Evolutionary conservation across 75 land plant genomes (phyloP).

Genomic region (Azolla pinnata): DNA sequence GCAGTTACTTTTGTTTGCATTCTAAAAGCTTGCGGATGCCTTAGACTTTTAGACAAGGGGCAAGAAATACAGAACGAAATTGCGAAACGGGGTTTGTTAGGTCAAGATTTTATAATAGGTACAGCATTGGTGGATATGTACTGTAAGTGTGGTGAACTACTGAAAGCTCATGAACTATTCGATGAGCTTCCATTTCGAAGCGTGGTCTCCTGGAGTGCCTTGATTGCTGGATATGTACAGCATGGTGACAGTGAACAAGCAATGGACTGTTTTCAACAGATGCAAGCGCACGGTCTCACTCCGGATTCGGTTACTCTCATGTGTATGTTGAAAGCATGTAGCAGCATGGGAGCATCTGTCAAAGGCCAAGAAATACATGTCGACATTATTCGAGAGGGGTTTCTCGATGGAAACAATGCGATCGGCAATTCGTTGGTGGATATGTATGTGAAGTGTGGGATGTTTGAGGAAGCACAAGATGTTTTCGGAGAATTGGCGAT

Average conservation of each 20-base stretch:
- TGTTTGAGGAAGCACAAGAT: too few relatives aligned
- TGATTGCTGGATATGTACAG: conserved; percentile 19
- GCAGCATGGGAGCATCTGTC: too few relatives aligned
- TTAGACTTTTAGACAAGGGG: neutral
- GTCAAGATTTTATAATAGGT: conserved; percentile 20
- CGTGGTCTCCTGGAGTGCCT: conserved; percentile 19
- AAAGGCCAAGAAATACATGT: too few relatives aligned
- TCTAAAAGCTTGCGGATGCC: neutral
- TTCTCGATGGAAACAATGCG: too few relatives aligned
- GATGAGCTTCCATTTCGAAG: conserved; percentile 11
- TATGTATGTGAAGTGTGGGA: too few relatives aligned
- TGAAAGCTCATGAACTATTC: conserved; percentile 21
- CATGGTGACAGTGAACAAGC: conserved; percentile 20
- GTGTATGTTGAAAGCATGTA: too few relatives aligned
- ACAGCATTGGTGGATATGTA: conserved; percentile 49
- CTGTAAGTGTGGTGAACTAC: conserved; percentile 39
- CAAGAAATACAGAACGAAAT: neutral
- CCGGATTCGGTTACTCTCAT: conserved; percentile 41
- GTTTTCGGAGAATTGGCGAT: too few relatives aligned
- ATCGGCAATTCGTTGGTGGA: too few relatives aligned
- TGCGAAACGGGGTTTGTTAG: neutral
- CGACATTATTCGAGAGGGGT: too few relatives aligned
- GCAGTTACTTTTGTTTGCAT: neutral
- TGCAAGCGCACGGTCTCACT: conserved; percentile 8
- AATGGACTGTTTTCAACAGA: conserved; percentile 4